Evolutionary conservation across 768 basidiomycete genomes (phyloP).

Genomic region (Suillus hirtellus): DNA sequence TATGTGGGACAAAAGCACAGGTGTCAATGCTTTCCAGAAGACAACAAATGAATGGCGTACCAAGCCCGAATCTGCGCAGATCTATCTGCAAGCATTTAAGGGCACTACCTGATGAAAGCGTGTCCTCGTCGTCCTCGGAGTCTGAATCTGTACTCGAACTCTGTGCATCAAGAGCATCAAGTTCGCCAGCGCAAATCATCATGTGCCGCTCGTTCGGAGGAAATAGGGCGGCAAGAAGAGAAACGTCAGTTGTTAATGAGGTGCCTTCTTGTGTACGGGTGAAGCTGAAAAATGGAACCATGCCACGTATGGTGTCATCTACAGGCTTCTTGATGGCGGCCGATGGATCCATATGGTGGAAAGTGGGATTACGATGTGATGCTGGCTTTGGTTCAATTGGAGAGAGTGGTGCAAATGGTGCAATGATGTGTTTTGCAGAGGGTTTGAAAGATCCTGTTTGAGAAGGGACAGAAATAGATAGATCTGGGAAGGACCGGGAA

Average conservation of each 20-base stretch:
- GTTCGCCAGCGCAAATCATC: constrained; percentile 71
- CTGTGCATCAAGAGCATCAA: constrained; percentile 56
- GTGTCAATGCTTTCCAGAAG: constrained; percentile 5
- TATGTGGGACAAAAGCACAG: constrained; percentile 24
- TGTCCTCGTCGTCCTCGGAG: constrained; percentile 38
- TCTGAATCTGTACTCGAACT: constrained; percentile 33
- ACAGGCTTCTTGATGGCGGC: constrained; percentile 18
- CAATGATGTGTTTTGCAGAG: constrained; percentile 38
- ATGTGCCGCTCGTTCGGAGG: constrained; percentile 70
- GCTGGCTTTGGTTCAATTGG: constrained; percentile 23
- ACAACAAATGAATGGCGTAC: constrained; percentile 36
- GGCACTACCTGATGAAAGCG: constrained; percentile 37
- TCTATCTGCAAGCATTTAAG: constrained; percentile 78
- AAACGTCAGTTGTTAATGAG: constrained; percentile 71
- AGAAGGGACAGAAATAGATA: constrained; percentile 33
- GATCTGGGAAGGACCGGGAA: constrained; percentile 47
- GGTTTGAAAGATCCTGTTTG: constrained; percentile 36
- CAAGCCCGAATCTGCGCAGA: constrained; percentile 68
- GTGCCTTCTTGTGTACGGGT: constrained; percentile 77
- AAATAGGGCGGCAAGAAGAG: constrained; percentile 67
- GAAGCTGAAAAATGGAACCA: constrained; percentile 79
- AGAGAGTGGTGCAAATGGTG: constrained; percentile 35
- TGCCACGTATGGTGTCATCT: constrained; percentile 11
- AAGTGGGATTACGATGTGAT: constrained; percentile 12
- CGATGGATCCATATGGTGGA: constrained; percentile 10